Conservation (phyloP, 1,284 basidiomycete species). For the Calocybe gambosa region DNA sequence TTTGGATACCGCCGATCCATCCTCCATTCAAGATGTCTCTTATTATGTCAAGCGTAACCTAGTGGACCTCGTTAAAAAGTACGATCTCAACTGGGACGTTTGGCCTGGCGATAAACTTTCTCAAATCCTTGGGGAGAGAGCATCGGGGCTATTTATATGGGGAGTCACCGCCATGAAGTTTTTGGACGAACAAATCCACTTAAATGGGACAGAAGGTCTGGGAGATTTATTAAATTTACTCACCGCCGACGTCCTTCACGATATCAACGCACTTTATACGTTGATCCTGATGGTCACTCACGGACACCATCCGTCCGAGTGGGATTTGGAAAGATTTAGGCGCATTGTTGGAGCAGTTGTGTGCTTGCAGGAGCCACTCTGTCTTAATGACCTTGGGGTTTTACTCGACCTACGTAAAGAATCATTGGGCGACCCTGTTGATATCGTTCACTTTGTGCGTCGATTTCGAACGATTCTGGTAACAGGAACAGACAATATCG, state of each 20-base stretch:
- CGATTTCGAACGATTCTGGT: not conserved
- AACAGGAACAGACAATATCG: slow-evolving; percentile 4
- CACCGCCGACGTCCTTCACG: slow-evolving; percentile 1
- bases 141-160: slow-evolving; percentile 14
- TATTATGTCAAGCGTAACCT: slow-evolving; percentile 2
- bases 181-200: slow-evolving; percentile 4
- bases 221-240: slow-evolving; percentile 1
- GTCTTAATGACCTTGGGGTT: slow-evolving; percentile 1
- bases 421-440: not conserved
- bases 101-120: slow-evolving; percentile 6
- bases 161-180: no score
- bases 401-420: slow-evolving; percentile 8
- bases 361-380: slow-evolving; percentile 2
- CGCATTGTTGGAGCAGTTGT: slow-evolving; percentile 9
- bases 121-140: slow-evolving; percentile 1
- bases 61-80: no score
- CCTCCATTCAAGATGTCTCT: slow-evolving; percentile 11
- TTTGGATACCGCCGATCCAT: slow-evolving; percentile 6
- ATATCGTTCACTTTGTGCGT: slow-evolving; percentile 9
- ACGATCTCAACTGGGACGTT: no score
- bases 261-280: slow-evolving; percentile 11
- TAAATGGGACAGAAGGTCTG: slow-evolving; percentile 1
- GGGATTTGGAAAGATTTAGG: slow-evolving; percentile 11
- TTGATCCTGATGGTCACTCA: slow-evolving; percentile 5
- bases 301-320: not conserved